These are phyloP conservation scores for Ceriops tagal DNA, from an alignment of 345 rosid species.

Conservation along the genomic window DNA sequence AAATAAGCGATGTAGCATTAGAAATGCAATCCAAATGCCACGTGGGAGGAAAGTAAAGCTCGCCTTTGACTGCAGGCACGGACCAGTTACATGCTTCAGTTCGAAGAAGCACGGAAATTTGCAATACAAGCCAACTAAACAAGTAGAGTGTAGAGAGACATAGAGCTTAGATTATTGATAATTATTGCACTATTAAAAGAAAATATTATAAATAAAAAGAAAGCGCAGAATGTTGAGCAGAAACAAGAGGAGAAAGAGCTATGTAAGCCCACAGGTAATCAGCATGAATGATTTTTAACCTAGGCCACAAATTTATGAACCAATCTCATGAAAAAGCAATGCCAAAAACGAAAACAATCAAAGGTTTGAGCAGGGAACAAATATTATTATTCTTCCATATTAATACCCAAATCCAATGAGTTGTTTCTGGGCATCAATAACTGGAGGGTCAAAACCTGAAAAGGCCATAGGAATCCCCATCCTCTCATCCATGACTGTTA, in stretches of 20 bases:
- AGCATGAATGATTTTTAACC: not conserved
- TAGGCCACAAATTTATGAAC: slow-evolving; percentile 10
- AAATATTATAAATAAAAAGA: slow-evolving; percentile 12
- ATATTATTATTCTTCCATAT: slow-evolving; percentile 18
- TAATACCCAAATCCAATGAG: slow-evolving; percentile 9
- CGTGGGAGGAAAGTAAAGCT: not conserved
- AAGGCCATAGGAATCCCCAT: slow-evolving; percentile 6
- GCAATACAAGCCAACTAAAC: not conserved
- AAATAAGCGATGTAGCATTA: not conserved
- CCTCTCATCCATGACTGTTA: slow-evolving; percentile 45
- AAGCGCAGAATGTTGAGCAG: slow-evolving; percentile 5
- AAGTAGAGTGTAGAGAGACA: too few relatives aligned
- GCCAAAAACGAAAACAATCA: not conserved
- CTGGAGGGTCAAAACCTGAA: slow-evolving; percentile 9
- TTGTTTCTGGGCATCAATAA: slow-evolving; percentile 14
- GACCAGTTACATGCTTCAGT: slow-evolving; percentile 4
- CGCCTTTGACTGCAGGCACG: not conserved
- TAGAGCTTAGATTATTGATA: not conserved
- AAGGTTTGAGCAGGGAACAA: slow-evolving; percentile 24
- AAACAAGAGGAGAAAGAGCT: slow-evolving; percentile 8
- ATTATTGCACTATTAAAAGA: slow-evolving; percentile 2
- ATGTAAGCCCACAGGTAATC: slow-evolving; percentile 10
- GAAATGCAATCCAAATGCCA: not conserved
- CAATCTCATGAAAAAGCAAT: slow-evolving; percentile 4
- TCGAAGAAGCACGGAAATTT: not conserved